Conservation (phyloP, 106 monocot species). For the Phalaenopsis equestris region DNA sequence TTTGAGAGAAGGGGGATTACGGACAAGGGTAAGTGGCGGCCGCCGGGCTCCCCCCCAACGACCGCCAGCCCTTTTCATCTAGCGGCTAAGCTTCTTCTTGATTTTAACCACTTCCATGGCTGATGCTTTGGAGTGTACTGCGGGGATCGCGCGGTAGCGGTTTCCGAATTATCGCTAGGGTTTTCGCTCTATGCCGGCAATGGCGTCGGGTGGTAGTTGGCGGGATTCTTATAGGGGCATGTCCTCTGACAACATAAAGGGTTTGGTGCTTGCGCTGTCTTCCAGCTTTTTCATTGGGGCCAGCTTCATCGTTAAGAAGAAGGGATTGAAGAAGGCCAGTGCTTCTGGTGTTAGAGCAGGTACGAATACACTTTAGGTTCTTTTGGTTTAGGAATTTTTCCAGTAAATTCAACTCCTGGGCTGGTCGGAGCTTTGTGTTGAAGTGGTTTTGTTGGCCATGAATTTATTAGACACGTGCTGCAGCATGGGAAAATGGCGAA, state of each 20-base stretch:
- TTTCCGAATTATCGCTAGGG: neutral
- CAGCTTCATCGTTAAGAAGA: slow-evolving; percentile 83
- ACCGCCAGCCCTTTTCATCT: neutral
- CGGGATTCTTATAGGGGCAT: slow-evolving; percentile 28
- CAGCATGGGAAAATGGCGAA: neutral
- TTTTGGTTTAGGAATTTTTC: neutral
- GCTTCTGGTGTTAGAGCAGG: slow-evolving; percentile 44
- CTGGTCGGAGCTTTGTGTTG: neutral
- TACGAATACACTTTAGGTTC: neutral
- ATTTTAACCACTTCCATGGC: neutral
- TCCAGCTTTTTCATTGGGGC: slow-evolving; percentile 61
- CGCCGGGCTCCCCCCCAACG: neutral
- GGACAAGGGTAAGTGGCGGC: neutral
- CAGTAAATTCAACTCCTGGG: neutral
- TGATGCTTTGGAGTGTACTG: neutral
- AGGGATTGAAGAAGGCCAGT: slow-evolving; percentile 53
- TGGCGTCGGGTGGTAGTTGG: slow-evolving; percentile 18
- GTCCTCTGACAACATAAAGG: slow-evolving; percentile 47
- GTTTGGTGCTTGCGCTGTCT: slow-evolving; percentile 40
- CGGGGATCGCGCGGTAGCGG: neutral
- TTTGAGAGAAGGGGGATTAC: neutral
- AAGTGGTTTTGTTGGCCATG: neutral
- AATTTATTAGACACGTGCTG: neutral
- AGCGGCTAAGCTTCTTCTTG: neutral
- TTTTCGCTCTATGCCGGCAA: slow-evolving; percentile 9